A percentile compares a stretch with the other conserved stretches of the same genome.
These are phyloP conservation scores for Hypoxylon lenormandii DNA, from an alignment of 495 filamentous ascomycete species.

Conservation along the genomic window DNA sequence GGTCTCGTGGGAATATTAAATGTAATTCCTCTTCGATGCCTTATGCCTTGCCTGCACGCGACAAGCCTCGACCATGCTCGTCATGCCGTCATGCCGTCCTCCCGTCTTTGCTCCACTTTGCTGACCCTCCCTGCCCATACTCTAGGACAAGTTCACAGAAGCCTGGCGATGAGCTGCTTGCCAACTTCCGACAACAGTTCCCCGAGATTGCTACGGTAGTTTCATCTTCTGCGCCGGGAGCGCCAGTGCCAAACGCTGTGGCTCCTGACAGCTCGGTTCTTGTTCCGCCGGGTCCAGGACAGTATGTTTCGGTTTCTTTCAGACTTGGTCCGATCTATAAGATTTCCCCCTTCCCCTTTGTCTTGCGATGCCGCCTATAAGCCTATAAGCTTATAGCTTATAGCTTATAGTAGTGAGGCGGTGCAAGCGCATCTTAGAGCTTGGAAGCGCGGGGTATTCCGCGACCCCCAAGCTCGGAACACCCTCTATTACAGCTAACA, in stretches of 20 bases:
- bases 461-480: conserved; percentile 29
- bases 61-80: conserved; percentile 4
- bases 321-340: conserved; percentile 13
- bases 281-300: conserved; percentile 60
- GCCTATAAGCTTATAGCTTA: conserved; percentile 6
- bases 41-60: conserved; percentile 31
- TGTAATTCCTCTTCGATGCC: conserved; percentile 29
- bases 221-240: conserved; percentile 50
- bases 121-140: conserved; percentile 45
- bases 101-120: conserved; percentile 13
- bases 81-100: not conserved
- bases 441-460: conserved; percentile 46
- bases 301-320: conserved; percentile 56
- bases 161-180: conserved; percentile 84
- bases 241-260: conserved; percentile 51
- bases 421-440: conserved; percentile 44
- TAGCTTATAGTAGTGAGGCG: conserved; percentile 27
- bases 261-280: conserved; percentile 57
- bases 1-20: conserved; percentile 16
- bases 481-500: conserved; percentile 30
- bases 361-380: conserved; percentile 21
- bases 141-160: conserved; percentile 84
- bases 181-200: conserved; percentile 83
- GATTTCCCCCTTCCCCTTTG: conserved; percentile 1
- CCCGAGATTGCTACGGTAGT: conserved; percentile 67